Evolutionary conservation across 306 rosid species (phyloP).

Genomic region (Comarum palustre): DNA sequence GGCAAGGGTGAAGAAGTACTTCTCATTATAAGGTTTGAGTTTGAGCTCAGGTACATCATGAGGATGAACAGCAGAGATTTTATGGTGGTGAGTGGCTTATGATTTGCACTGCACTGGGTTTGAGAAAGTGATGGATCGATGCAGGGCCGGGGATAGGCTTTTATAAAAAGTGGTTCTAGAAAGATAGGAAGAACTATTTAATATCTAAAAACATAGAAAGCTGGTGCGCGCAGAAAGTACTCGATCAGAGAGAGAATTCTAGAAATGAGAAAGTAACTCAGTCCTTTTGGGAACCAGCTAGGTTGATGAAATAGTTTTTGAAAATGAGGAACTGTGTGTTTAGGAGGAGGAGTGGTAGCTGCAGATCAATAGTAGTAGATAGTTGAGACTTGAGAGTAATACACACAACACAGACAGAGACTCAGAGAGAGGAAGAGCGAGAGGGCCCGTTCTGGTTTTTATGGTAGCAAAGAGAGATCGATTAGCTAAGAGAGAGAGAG

Average conservation of each 20-base stretch:
- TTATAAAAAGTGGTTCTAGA: not conserved
- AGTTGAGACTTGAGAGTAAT: not conserved
- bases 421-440: slow-evolving; percentile 7
- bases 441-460: slow-evolving; percentile 29
- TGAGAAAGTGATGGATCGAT: slow-evolving; percentile 20
- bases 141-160: slow-evolving; percentile 33
- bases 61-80: slow-evolving; percentile 35
- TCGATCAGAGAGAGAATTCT: slow-evolving; percentile 8
- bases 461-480: slow-evolving; percentile 21
- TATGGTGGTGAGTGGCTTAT: slow-evolving; percentile 69
- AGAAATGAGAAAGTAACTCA: slow-evolving; percentile 34
- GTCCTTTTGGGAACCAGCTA: slow-evolving; percentile 41
- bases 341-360: slow-evolving; percentile 27
- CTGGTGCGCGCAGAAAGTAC: slow-evolving; percentile 2
- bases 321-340: slow-evolving; percentile 56
- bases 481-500: not conserved
- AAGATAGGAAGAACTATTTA: not conserved
- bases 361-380: slow-evolving; percentile 19
- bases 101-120: slow-evolving; percentile 51
- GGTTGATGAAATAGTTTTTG: slow-evolving; percentile 54
- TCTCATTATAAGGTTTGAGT: slow-evolving; percentile 31
- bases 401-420: not conserved
- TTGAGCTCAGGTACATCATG: slow-evolving; percentile 33
- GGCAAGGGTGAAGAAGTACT: slow-evolving; percentile 37
- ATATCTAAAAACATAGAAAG: not conserved